phyloP scores from a whole-genome alignment of 192 early-diverging fungal genomes.

The Coemansia sp. region DNA sequence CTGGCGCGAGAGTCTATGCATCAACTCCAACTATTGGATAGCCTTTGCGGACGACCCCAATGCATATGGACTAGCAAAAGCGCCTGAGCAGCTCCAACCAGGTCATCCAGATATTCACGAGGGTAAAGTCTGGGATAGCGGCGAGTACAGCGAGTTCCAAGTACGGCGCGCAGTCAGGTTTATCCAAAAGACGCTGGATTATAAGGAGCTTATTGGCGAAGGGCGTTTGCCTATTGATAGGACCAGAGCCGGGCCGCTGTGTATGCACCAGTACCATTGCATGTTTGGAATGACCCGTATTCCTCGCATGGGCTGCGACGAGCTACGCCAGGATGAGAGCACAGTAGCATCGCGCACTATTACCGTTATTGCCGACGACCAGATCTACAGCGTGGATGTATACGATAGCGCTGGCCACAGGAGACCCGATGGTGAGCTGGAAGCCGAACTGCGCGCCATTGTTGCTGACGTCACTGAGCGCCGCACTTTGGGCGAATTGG shows the following conservation, averaged over 20 bases:
- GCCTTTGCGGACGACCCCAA: constrained; percentile 64
- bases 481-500: constrained; percentile 30
- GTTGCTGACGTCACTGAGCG: constrained; percentile 56
- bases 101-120: neutral
- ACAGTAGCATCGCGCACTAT: constrained; percentile 56
- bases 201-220: constrained; percentile 70
- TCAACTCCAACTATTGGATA: constrained; percentile 92
- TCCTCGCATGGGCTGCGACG: constrained; percentile 75
- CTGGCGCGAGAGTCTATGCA: constrained; percentile 78
- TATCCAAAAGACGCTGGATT: constrained; percentile 66
- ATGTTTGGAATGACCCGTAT: constrained; percentile 82
- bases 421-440: constrained; percentile 66
- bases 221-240: constrained; percentile 63
- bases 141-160: constrained; percentile 74
- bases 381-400: constrained; percentile 74
- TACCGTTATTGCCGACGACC: constrained; percentile 70
- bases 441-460: constrained; percentile 65
- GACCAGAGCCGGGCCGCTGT: constrained; percentile 66
- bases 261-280: constrained; percentile 86
- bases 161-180: constrained; percentile 78
- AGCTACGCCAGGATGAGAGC: constrained; percentile 44
- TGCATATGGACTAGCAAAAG: constrained; percentile 53
- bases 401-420: constrained; percentile 61
- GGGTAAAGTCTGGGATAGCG: constrained; percentile 28
- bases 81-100: constrained; percentile 21